These are phyloP conservation scores for Kwoniella shandongensis DNA, from an alignment of 768 basidiomycete genomes.

Conservation along the genomic window DNA sequence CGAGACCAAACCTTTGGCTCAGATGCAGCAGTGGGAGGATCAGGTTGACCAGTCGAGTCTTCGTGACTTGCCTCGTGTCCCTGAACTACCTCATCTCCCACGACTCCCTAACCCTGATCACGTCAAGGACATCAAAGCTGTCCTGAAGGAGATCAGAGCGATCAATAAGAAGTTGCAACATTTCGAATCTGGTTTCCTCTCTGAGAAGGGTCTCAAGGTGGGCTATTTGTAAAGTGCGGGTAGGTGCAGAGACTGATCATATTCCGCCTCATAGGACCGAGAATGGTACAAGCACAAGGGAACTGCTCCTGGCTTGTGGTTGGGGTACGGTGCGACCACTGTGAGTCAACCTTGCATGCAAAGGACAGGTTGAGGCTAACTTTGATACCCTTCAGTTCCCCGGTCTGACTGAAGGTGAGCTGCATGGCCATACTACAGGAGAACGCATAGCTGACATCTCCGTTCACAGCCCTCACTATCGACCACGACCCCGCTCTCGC, in stretches of 20 bases:
- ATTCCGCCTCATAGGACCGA: conserved; percentile 29
- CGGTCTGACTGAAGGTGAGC: conserved; percentile 39
- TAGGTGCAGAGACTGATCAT: conserved; percentile 3
- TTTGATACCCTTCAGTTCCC: conserved; percentile 35
- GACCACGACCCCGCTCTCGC: conserved; percentile 41
- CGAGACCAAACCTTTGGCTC: neutral
- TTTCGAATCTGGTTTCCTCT: conserved; percentile 53
- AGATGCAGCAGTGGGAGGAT: conserved; percentile 5
- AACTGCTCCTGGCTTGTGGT: conserved; percentile 52
- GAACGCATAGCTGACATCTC: conserved; percentile 1
- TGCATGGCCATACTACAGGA: neutral
- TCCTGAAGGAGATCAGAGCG: conserved; percentile 44
- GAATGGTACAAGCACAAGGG: conserved; percentile 54
- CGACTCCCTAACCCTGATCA: conserved; percentile 23
- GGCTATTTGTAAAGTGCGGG: no score
- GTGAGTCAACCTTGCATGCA: conserved; percentile 13
- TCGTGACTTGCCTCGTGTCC: conserved; percentile 5
- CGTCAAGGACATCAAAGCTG: conserved; percentile 46
- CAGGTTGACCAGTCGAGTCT: neutral
- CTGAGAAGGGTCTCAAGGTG: conserved; percentile 47
- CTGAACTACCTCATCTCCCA: conserved; percentile 9
- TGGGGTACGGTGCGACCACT: conserved; percentile 51
- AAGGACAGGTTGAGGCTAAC: neutral
- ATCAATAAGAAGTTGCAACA: conserved; percentile 49
- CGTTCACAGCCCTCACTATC: conserved; percentile 44